Conservation (phyloP, 1,284 basidiomycete genomes). For the Termitomyces sp. region DNA sequence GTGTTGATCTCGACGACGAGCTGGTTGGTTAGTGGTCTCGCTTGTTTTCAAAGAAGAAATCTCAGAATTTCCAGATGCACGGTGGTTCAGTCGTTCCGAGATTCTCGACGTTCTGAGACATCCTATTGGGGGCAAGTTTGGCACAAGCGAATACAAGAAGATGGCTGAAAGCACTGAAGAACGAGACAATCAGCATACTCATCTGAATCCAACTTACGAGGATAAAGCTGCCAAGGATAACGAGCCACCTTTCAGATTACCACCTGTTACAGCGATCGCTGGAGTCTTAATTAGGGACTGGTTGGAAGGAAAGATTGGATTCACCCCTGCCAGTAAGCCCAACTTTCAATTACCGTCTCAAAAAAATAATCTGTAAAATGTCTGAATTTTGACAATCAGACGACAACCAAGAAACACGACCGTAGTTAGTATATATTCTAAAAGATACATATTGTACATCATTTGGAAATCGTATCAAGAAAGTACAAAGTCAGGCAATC, state of each 20-base stretch:
- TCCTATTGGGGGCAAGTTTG: conserved; percentile 49
- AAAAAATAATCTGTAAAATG: conserved; percentile 23
- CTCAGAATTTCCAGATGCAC: conserved; percentile 57
- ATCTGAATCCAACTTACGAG: conserved; percentile 14
- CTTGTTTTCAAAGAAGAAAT: neutral
- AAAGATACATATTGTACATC: conserved; percentile 11
- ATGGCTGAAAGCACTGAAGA: conserved; percentile 39
- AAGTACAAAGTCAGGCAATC: conserved; percentile 15
- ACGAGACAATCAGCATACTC: conserved; percentile 20
- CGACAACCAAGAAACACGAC: neutral
- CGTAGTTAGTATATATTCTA: neutral
- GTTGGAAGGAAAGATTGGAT: conserved; percentile 44
- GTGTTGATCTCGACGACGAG: conserved; percentile 92
- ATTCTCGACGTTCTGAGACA: conserved; percentile 61
- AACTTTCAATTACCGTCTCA: conserved; percentile 6
- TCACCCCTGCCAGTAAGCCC: conserved; percentile 18
- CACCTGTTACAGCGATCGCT: conserved; percentile 62
- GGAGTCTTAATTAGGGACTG: conserved; percentile 65
- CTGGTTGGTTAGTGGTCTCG: conserved; percentile 63
- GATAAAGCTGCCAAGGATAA: conserved; percentile 16
- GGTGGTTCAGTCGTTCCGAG: conserved; percentile 81
- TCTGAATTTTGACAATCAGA: neutral
- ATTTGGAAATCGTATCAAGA: neutral
- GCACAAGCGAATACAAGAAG: conserved; percentile 53
- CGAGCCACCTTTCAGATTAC: conserved; percentile 58